Conservation (phyloP, 75 land plant genomes). For the Isoetes taiwanensis region DNA sequence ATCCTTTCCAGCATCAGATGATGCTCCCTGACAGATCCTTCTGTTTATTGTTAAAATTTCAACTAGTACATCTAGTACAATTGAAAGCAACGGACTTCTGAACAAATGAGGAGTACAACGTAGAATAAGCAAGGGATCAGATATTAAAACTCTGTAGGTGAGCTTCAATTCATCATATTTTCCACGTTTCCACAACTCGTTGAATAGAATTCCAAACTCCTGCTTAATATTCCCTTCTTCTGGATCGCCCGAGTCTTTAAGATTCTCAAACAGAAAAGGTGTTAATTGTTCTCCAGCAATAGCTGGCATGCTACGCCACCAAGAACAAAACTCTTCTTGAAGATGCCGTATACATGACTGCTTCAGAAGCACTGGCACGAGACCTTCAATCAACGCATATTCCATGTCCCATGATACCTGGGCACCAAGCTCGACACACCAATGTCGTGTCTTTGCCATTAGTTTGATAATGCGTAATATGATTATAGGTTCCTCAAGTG, state of each 20-base stretch:
- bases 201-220: not conserved
- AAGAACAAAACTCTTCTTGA: slow-evolving; percentile 26
- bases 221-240: not conserved
- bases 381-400: slow-evolving; percentile 24
- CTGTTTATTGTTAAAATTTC: slow-evolving; percentile 25
- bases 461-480: too few relatives aligned
- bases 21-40: slow-evolving; percentile 14
- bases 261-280: slow-evolving; percentile 15
- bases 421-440: too few relatives aligned
- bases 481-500: too few relatives aligned
- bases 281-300: slow-evolving; percentile 7
- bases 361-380: slow-evolving; percentile 30
- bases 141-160: slow-evolving; percentile 15
- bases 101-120: slow-evolving; percentile 24
- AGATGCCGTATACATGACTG: slow-evolving; percentile 18
- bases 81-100: slow-evolving; percentile 24
- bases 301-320: slow-evolving; percentile 23
- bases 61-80: slow-evolving; percentile 24
- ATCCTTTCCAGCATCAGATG: slow-evolving; percentile 16
- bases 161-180: not conserved
- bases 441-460: too few relatives aligned
- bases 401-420: too few relatives aligned
- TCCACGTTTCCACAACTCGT: not conserved
- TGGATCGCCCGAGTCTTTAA: slow-evolving; percentile 1
- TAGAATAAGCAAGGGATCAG: slow-evolving; percentile 27